Evolutionary conservation across 2,329 filamentous ascomycete species (phyloP), one percentile per base, ranked within the genome.

Genomic region (Fusarium annulatum): DNA sequence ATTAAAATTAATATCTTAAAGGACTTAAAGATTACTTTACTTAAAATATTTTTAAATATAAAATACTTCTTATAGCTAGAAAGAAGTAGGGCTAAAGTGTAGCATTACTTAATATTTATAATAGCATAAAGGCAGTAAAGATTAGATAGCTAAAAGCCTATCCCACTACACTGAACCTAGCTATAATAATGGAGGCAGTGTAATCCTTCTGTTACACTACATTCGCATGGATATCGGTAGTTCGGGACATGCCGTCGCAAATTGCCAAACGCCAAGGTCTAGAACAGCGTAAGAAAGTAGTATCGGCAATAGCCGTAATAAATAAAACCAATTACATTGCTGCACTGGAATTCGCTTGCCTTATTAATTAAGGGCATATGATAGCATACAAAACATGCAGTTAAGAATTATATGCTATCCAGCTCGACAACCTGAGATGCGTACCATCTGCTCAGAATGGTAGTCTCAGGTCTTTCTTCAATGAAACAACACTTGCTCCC

Each of bases 401-500:
- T 46, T 1, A 6, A 45, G 8, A 21, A 7, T 1, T 10, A 46
- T 21, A 7, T 12, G 43, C 1, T 46, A 3, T 46, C 12, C 1
- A 28, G 12, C 9, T 46, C 15, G 23, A 18, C 45, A 21, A 10
- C 45, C 2, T 28, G 9, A 28, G 45, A 15, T 46, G 3, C 8
- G 5, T 21, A 15, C 18, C 11, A 14, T 19, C 7, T 7, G 8
- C 23, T 28, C 8, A 14, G 12, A 28, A 21, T 28, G 12, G 18
- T 10, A 15, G 18, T 15, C 26, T 10, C 4, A 10, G 2, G 23
- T 28, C 23, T 28, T 28, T 5, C 23, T 28, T 28, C 0, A 14
- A 46, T 21, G 9, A 7, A 15, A 10, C 5, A 15, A 7, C 3
- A 0, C 5, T 46, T 21, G 5, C 9, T 28, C 8, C 10, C 12